Evolutionary conservation across 148 eudicot genomes (phyloP), one percentile per base, ranked within the genome.

Genomic region (Pharnaceum exiguum): DNA sequence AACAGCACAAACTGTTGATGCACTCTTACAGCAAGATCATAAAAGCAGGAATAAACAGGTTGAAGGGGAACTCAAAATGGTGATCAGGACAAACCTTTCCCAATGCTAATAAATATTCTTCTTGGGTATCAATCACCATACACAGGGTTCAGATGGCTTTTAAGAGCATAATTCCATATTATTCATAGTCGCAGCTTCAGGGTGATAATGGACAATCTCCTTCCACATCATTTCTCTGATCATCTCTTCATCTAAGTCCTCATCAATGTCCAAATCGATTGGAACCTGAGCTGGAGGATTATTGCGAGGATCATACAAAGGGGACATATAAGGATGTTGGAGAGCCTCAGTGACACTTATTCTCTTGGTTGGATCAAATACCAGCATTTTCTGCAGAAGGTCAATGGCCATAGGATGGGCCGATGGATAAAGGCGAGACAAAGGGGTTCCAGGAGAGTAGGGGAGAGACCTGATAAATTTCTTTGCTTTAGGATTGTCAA

Each of bases 181-280:
- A 35, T 24, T 52, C 22, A 66, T 10, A 49, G 61, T 30, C 19
- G 63, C 70, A 51, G 57, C 72, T 70, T 79, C 85, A 19, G 85
- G 85, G 68, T 83, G 85, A 62, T 77, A 83, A 25, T 83, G 82
- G 51, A 79, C 68, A 59, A 83, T 83, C 72, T 83, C 89, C n/a
- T 33, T 30, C 89, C 82, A 77, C 82, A 83, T 83, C 75, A 72
- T 74, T 39, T 83, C 85, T 45, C 89, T 63, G 16, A 83, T 83
- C 80, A 59, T 72, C 35, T 72, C 80, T 60, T 77, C 85, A 28
- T 72, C 76, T 45, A 83, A 64, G 57, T 74, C 82, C 69, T 83
- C 89, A 36, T 83, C 82, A 11, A 72, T 75, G 48, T 83, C 85
- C 12, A 83, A 80, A 59, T 83, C 77, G 26, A 79, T 66, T 3